phyloP scores from a whole-genome alignment of 2,329 filamentous ascomycete species.

The Colletotrichum abscissum region DNA sequence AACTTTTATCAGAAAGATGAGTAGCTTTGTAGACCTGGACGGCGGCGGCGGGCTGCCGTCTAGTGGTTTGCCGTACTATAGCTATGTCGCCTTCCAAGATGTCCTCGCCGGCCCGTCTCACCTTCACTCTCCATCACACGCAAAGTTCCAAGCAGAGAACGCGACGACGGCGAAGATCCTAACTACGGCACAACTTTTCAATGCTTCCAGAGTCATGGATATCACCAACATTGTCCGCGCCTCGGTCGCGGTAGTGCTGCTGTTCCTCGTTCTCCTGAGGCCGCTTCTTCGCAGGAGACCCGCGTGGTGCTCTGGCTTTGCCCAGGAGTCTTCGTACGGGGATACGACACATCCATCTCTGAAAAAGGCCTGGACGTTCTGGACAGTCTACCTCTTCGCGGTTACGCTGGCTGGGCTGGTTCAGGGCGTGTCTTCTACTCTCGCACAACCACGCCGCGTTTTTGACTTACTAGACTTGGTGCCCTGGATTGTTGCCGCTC shows the following conservation, averaged over 20 bases:
- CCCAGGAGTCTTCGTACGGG: conserved; percentile 47
- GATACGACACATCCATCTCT: conserved; percentile 22
- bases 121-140: background rate
- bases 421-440: conserved; percentile 44
- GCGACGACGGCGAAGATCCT: background rate
- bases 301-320: conserved; percentile 56
- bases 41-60: background rate
- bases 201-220: conserved; percentile 6
- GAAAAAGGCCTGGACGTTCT: conserved; percentile 50
- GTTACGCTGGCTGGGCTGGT: conserved; percentile 49
- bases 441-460: conserved; percentile 42
- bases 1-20: conserved; percentile 8
- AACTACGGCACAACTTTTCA: background rate
- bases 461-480: conserved; percentile 47
- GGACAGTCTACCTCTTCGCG: conserved; percentile 49
- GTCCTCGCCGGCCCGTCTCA: conserved; percentile 13
- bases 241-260: conserved; percentile 43
- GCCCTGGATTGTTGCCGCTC: conserved; percentile 51
- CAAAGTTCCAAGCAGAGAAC: background rate
- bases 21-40: conserved; percentile 12
- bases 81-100: conserved; percentile 26
- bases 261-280: conserved; percentile 43
- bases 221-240: conserved; percentile 41
- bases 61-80: conserved; percentile 3
- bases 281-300: conserved; percentile 46